A percentile compares a stretch with the other conserved stretches of the same genome.
Conservation (phyloP, 352 stramenopile species). For the Phytophthora sp. region DNA sequence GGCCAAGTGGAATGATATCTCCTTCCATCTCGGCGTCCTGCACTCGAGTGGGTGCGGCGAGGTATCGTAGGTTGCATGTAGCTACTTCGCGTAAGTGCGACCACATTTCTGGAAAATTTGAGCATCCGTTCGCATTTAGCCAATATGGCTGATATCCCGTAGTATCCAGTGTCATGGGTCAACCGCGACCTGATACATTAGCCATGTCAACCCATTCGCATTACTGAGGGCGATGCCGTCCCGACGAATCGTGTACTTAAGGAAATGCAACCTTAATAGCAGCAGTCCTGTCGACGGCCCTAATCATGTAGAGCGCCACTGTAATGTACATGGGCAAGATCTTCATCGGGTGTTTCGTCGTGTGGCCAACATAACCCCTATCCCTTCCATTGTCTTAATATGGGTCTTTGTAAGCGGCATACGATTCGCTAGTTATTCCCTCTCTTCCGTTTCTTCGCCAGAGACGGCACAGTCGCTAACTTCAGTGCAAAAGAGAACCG, state of each 20-base stretch:
- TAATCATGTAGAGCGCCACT: too few relatives aligned
- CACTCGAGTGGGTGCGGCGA: too few relatives aligned
- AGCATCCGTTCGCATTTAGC: slow-evolving; percentile 7
- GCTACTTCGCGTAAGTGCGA: slow-evolving; percentile 6
- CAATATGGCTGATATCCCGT: slow-evolving; percentile 12
- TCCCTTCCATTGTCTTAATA: not conserved
- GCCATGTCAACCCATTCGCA: slow-evolving; percentile 21
- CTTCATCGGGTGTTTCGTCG: too few relatives aligned
- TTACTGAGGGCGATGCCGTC: too few relatives aligned
- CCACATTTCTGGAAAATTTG: slow-evolving; percentile 7
- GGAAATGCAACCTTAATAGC: not conserved
- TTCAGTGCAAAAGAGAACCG: slow-evolving; percentile 32
- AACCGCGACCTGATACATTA: slow-evolving; percentile 25
- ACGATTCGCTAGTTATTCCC: slow-evolving; percentile 5
- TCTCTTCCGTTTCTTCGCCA: slow-evolving; percentile 33
- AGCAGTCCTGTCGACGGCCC: too few relatives aligned
- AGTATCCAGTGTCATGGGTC: slow-evolving; percentile 9
- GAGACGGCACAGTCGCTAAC: slow-evolving; percentile 13
- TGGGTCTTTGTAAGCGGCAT: not conserved
- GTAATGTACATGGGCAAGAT: too few relatives aligned
- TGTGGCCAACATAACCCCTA: slow-evolving; percentile 10
- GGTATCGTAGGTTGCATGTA: not conserved
- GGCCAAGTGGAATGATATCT: too few relatives aligned
- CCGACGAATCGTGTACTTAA: too few relatives aligned
- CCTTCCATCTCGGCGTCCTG: too few relatives aligned